Evolutionary conservation across 257 asterid genomes (phyloP).

Genomic region (Solanum infundibuliforme): DNA sequence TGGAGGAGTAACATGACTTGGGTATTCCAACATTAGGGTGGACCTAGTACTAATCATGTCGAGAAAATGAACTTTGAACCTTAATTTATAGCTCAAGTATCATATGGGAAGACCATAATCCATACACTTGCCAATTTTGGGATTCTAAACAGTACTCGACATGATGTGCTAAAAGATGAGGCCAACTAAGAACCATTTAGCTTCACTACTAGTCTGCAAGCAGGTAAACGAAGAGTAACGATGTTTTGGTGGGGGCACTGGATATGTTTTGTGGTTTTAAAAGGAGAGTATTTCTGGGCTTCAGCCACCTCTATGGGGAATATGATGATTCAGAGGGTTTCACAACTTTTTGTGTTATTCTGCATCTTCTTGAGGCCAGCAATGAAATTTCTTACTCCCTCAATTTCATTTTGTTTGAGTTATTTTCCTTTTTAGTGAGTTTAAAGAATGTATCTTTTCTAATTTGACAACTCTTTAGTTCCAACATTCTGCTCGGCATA

Average conservation of each 20-base stretch:
- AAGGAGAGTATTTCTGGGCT: background rate
- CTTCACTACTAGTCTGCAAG: background rate
- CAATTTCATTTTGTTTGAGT: background rate
- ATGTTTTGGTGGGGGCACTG: background rate
- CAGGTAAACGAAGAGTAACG: background rate
- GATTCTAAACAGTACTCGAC: background rate
- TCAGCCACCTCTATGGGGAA: background rate
- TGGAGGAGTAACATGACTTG: background rate
- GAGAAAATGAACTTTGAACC: background rate
- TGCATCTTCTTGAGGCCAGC: background rate
- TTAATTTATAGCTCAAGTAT: background rate
- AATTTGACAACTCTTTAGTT: background rate
- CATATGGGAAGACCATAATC: background rate
- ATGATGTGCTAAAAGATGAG: background rate
- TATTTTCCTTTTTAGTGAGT: background rate
- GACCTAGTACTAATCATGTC: background rate
- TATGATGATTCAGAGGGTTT: background rate
- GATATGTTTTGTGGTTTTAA: background rate
- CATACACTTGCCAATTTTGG: background rate
- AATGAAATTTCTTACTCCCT: background rate
- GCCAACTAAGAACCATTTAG: background rate
- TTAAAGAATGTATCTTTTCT: background rate
- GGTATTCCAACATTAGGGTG: background rate
- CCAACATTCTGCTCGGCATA: background rate
- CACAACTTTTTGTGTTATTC: background rate